A percentile compares a stretch with the other conserved stretches of the same genome.
These are phyloP conservation scores for Hura crepitans DNA, from an alignment of 441 rosid species.

Conservation along the genomic window DNA sequence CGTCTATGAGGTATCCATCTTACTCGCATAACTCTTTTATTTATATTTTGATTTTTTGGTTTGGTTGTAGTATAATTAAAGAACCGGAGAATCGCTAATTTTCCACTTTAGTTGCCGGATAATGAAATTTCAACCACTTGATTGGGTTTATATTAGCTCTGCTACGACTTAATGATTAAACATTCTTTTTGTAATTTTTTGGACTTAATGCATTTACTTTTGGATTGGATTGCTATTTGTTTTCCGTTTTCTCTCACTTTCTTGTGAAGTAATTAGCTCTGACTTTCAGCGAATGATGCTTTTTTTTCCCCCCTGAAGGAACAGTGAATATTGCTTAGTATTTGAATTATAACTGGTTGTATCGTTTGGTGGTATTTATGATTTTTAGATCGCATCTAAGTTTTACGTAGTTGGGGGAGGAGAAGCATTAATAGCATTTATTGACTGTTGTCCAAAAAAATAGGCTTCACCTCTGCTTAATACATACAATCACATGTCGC, in stretches of 20 bases:
- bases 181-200: neutral
- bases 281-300: neutral
- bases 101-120: neutral
- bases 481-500: neutral
- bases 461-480: neutral
- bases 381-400: neutral
- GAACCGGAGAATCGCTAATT: neutral
- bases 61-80: neutral
- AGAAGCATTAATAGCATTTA: constrained; percentile 19
- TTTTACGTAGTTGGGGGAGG: neutral
- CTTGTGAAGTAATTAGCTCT: neutral
- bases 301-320: too few relatives aligned
- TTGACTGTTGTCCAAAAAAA: neutral
- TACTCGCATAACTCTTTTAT: neutral
- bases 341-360: neutral
- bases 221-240: neutral
- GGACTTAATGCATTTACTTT: neutral
- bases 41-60: neutral
- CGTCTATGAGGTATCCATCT: too few relatives aligned
- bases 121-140: constrained; percentile 5
- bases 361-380: neutral
- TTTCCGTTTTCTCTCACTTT: neutral
- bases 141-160: neutral
- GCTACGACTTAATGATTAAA: neutral
- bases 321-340: too few relatives aligned